Percentiles rank a stretch among this genome's conserved stretches.
Evolutionary conservation across 1,284 basidiomycete species (phyloP).

Genomic region (Moesziomyces sp.): DNA sequence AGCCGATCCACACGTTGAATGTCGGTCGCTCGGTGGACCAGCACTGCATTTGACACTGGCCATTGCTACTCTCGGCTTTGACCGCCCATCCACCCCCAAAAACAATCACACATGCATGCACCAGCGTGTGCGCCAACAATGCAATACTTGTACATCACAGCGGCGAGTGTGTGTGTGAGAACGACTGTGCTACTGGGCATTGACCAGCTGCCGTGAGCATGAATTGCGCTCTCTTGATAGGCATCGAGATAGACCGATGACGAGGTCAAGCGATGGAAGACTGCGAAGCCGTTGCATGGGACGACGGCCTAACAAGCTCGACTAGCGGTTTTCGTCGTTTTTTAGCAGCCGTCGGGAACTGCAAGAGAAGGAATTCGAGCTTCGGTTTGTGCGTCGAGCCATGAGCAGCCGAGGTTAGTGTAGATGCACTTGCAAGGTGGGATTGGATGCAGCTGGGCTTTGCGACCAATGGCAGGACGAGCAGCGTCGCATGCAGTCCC

Average conservation of each 20-base stretch:
- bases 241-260: too few species aligned
- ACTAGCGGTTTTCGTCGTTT: not conserved
- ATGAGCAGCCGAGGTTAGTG: constrained; percentile 7
- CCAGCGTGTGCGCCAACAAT: constrained; percentile 17
- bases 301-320: not conserved
- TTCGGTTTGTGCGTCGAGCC: constrained; percentile 7
- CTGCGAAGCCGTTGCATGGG: not conserved
- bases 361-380: constrained; percentile 26
- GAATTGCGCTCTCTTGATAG: too few species aligned
- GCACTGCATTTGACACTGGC: constrained; percentile 8
- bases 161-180: not conserved
- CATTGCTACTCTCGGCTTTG: constrained; percentile 2
- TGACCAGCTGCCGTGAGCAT: too few species aligned
- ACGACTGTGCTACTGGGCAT: not conserved
- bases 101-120: constrained; percentile 30
- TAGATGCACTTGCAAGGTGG: too few species aligned
- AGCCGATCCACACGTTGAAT: not conserved
- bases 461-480: too few species aligned
- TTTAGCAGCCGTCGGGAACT: constrained; percentile 7
- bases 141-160: constrained; percentile 37
- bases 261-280: not conserved
- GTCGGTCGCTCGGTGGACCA: constrained; percentile 35
- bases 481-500: too few species aligned
- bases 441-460: too few species aligned
- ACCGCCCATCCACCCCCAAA: constrained; percentile 16